phyloP scores from a whole-genome alignment of 345 rosid genomes.

The Passiflora organensis region DNA sequence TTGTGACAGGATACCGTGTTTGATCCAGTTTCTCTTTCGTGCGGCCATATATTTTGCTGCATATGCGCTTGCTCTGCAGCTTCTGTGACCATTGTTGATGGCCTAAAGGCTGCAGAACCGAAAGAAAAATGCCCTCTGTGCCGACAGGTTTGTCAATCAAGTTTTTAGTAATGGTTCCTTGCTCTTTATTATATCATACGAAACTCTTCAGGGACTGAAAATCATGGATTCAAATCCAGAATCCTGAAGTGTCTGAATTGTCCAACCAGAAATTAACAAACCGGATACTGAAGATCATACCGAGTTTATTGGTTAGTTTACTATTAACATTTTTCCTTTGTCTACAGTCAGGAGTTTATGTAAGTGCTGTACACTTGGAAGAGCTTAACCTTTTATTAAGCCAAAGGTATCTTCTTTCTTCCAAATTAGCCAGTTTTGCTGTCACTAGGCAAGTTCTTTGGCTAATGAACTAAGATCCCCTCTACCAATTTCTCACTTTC shows the following conservation, averaged over 20 bases:
- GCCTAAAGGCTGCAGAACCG: constrained; percentile 56
- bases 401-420: constrained; percentile 46
- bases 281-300: too few relatives aligned
- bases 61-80: constrained; percentile 97
- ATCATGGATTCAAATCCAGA: background rate
- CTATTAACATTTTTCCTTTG: background rate
- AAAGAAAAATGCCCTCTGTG: constrained; percentile 82
- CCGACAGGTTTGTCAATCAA: constrained; percentile 54
- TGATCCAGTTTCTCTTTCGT: constrained; percentile 78
- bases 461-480: background rate
- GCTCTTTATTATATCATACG: background rate
- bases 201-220: background rate
- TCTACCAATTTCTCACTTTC: background rate
- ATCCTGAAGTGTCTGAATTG: background rate
- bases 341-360: constrained; percentile 53
- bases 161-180: background rate
- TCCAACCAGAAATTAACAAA: background rate
- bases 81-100: constrained; percentile 69
- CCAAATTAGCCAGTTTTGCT: background rate
- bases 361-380: constrained; percentile 72
- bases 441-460: background rate
- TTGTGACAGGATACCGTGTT: constrained; percentile 87
- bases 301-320: too few relatives aligned
- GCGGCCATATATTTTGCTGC: constrained; percentile 93
- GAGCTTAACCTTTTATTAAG: constrained; percentile 63